These are phyloP conservation scores for Fusarium beomiforme DNA, from an alignment of 2,329 filamentous ascomycete genomes.

Conservation along the genomic window DNA sequence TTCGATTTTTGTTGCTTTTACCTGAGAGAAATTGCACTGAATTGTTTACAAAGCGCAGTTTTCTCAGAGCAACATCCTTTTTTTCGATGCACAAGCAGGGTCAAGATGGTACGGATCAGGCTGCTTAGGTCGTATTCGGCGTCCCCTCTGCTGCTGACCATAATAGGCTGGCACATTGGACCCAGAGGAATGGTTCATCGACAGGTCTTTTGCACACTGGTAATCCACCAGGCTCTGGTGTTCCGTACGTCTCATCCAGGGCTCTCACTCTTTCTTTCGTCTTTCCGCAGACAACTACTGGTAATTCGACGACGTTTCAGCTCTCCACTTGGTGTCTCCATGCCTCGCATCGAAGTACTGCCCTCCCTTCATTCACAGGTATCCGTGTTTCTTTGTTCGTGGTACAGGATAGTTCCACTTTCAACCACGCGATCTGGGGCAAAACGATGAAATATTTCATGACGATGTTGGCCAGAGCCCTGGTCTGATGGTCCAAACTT, in stretches of 20 bases:
- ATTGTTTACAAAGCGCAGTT: not conserved
- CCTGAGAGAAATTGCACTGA: constrained; percentile 18
- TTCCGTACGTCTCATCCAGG: not conserved
- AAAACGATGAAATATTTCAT: constrained; percentile 12
- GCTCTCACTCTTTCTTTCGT: not conserved
- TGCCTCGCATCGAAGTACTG: not conserved
- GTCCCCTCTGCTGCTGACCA: constrained; percentile 14
- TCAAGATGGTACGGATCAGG: constrained; percentile 2
- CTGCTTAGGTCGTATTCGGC: constrained; percentile 3
- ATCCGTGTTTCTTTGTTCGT: constrained; percentile 4
- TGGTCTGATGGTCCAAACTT: constrained; percentile 3
- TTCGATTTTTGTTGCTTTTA: constrained; percentile 30
- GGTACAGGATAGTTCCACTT: not conserved
- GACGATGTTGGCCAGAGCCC: not conserved
- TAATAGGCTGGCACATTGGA: not conserved
- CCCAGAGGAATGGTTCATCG: constrained; percentile 23
- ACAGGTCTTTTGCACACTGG: not conserved
- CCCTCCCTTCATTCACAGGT: constrained; percentile 8
- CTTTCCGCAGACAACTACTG: constrained; percentile 14
- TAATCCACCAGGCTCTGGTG: not conserved
- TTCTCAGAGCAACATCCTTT: not conserved
- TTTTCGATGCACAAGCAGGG: not conserved
- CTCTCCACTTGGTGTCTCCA: constrained; percentile 19
- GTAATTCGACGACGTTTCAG: constrained; percentile 20
- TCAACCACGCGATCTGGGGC: not conserved